Base-by-base conservation (phyloP, 805 yeast genomes). In the Candida dendrica region DNA sequence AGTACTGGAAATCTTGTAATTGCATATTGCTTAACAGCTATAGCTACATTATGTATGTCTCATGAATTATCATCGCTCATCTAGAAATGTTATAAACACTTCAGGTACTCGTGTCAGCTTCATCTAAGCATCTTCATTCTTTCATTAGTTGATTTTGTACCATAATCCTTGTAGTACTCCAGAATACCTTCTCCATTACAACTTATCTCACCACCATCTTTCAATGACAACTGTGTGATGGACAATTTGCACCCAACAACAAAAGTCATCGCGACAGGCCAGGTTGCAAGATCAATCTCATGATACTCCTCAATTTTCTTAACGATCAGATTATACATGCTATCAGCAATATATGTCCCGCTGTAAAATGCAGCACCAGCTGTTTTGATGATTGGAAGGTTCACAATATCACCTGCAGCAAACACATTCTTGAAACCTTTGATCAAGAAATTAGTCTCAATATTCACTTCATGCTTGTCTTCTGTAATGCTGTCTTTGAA, bases 281-380 rank as follows among this genome's bases (percentile, higher is more conserved):
- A 51, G 14, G 39, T 45, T 2, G 27, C 40, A 7, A 53, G 14
- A 30, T 50, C 50, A 8, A 49, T 43, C 10, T 34, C 24, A 2
- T 41, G 44, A 40, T 48, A 50, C 19, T 38, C 47, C 30, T 44
- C 29, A 29, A 41, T 43, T 1, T 42, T 47, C 27, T 39, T 37
- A 2, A 48, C 48, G 2, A 47, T 8, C 10, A 54, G 16, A 36
- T 55, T 52, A 31, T 40, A 40, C 30, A 54, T 10, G 5, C 48
- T 43, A 27, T 48, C 40, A 3, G 54, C 53, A n/a, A 47, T 58
- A 29, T 37, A 32, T 13, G 42, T 42, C 18, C 58, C 60, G 27
- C 52, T 55, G 15, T 42, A 48, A 44, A 44, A 55, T 9, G 72
- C 72, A 47, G 64, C 66, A 3, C 71, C 71, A 5, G 71, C 70